Percentiles rank a stretch among this genome's conserved stretches.
phyloP scores from a whole-genome alignment of 2,329 filamentous ascomycete species.

The Pseudogymnoascus sp. region DNA sequence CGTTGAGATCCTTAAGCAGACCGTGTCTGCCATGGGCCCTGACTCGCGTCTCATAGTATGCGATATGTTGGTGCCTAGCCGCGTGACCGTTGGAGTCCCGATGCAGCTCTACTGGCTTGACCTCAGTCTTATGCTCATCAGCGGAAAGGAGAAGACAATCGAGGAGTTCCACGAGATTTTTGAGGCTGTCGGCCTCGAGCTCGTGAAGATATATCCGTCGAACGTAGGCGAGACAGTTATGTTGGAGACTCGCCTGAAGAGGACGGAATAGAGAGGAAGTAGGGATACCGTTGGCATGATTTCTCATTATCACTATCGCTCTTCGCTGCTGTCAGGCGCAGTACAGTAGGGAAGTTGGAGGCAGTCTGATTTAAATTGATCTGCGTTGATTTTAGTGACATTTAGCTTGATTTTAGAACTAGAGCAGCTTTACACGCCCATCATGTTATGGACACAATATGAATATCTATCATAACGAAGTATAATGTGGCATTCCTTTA shows the following conservation, averaged over 20 bases:
- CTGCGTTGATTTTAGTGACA: neutral
- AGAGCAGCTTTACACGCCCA: neutral
- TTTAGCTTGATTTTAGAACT: neutral
- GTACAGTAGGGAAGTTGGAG: neutral
- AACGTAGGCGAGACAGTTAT: constrained; percentile 28
- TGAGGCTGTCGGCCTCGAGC: constrained; percentile 20
- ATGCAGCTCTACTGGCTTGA: constrained; percentile 28
- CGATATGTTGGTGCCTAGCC: constrained; percentile 23
- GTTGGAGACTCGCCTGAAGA: constrained; percentile 27
- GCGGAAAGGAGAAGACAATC: constrained; percentile 28
- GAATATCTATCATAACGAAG: neutral
- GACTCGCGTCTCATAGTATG: constrained; percentile 23
- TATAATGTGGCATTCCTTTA: neutral
- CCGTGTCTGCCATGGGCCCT: constrained; percentile 19
- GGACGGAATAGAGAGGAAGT: neutral
- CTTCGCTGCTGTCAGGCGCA: neutral
- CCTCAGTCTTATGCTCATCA: constrained; percentile 25
- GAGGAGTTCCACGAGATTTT: constrained; percentile 25
- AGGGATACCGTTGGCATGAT: neutral
- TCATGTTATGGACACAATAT: neutral
- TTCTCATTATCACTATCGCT: neutral
- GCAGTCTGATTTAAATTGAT: neutral
- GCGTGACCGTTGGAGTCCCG: constrained; percentile 21
- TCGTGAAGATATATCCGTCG: constrained; percentile 24
- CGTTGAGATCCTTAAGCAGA: constrained; percentile 22